A percentile compares a stretch with the other conserved stretches of the same genome.
Evolutionary conservation across 768 basidiomycete species (phyloP).

Genomic region (Tylopilus subfusipes): DNA sequence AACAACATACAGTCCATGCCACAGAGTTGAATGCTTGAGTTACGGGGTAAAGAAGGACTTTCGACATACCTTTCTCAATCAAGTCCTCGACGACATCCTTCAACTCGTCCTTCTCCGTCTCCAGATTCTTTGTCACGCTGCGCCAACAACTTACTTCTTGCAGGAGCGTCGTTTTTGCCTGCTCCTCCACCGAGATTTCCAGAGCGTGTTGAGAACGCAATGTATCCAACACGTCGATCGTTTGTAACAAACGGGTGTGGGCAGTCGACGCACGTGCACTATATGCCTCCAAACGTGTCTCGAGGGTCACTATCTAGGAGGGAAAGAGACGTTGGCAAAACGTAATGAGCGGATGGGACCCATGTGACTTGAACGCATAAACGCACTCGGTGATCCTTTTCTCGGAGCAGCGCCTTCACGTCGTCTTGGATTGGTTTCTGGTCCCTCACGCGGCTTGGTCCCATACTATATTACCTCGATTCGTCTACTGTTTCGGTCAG

Average conservation of each 20-base stretch:
- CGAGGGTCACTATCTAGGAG: constrained; percentile 27
- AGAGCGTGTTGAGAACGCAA: constrained; percentile 36
- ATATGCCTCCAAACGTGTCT: constrained; percentile 35
- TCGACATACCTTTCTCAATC: constrained; percentile 55
- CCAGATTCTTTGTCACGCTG: constrained; percentile 31
- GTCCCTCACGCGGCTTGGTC: constrained; percentile 19
- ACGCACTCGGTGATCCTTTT: constrained; percentile 28
- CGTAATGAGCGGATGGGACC: background rate
- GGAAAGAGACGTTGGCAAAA: background rate
- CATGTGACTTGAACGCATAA: too few relatives aligned
- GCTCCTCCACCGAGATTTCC: constrained; percentile 37
- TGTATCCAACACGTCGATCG: constrained; percentile 49
- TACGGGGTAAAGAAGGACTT: background rate
- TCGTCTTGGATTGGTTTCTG: constrained; percentile 21
- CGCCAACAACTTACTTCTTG: constrained; percentile 37
- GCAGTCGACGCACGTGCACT: constrained; percentile 39
- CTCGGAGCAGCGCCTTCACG: constrained; percentile 13
- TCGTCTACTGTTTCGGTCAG: too few relatives aligned
- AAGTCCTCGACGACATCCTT: constrained; percentile 50
- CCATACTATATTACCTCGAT: constrained; percentile 21
- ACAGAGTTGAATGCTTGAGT: constrained; percentile 1
- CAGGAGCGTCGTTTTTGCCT: constrained; percentile 35
- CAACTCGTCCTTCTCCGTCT: constrained; percentile 51
- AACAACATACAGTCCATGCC: background rate
- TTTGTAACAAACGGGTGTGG: constrained; percentile 45